Percentiles rank a stretch among this genome's conserved stretches.
phyloP scores from a whole-genome alignment of 495 filamentous ascomycete genomes.

The Penicillium mononematosum region DNA sequence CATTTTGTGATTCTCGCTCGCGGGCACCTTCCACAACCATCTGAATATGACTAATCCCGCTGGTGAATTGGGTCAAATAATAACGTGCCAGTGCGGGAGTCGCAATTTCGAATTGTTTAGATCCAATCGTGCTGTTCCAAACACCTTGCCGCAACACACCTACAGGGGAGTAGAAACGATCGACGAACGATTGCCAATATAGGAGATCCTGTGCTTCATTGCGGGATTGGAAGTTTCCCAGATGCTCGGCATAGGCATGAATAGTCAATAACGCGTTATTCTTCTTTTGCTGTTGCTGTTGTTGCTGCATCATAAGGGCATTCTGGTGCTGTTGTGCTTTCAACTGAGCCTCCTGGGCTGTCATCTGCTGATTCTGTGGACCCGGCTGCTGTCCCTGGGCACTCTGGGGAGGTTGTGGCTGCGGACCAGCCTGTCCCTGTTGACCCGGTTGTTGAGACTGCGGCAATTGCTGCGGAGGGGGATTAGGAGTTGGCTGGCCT shows the following conservation, averaged over 20 bases:
- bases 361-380: constrained; percentile 44
- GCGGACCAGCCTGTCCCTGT: constrained; percentile 38
- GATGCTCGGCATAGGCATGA: constrained; percentile 65
- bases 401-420: constrained; percentile 43
- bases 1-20: constrained; percentile 57
- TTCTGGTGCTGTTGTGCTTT: constrained; percentile 48
- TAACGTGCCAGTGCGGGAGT: constrained; percentile 74
- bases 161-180: constrained; percentile 68
- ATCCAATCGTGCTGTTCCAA: constrained; percentile 46
- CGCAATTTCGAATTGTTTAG: constrained; percentile 76
- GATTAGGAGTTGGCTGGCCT: constrained; percentile 47
- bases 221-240: constrained; percentile 60
- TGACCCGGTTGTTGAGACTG: constrained; percentile 43
- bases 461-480: constrained; percentile 48
- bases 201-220: constrained; percentile 59
- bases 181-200: constrained; percentile 75
- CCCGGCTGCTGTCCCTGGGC: constrained; percentile 41
- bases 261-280: constrained; percentile 62
- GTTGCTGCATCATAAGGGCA: constrained; percentile 47
- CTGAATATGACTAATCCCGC: constrained; percentile 75
- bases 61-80: constrained; percentile 80
- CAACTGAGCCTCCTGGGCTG: constrained; percentile 42
- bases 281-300: constrained; percentile 43
- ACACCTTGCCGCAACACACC: constrained; percentile 68
- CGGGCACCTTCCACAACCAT: constrained; percentile 60